Evolutionary conservation across 257 asterid species (phyloP), one percentile per base, ranked within the genome.

Genomic region (Solanum chmielewskii): DNA sequence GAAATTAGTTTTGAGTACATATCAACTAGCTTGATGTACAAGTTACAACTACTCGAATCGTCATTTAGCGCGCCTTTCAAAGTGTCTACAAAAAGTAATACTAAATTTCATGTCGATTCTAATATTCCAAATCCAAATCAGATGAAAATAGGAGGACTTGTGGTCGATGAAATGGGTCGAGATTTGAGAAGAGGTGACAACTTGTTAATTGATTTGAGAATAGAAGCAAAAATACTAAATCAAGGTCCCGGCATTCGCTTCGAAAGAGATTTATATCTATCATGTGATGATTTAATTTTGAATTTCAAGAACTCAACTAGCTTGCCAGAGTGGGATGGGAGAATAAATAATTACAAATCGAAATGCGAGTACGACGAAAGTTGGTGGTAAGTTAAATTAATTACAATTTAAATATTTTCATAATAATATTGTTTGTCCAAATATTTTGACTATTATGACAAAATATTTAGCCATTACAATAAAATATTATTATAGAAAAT

Each of bases 151-250:
- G 89, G 33, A 2, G 47, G 86, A 16, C 44, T 80, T 7, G 41
- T 84, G 78, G 87, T 84, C 52, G 71, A 87, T 41, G 88, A 80
- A 20, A 86, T 88, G 88, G 85, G 16, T 42, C 86, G 86, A n/a
- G 87, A 70, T 14, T 77, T 33, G 1, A 15, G 90, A 31, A 68
- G 64, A n/a, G 47, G 47, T 33, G 16, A 73, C 12, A 52, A 35
- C 7, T 41, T 81, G 25, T 60, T 14, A 23, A 86, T 86, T 64
- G 86, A 86, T 20, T 2, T 90, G 87, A 73, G 83, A 47, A 29
- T 90, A 81, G 84, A 69, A 60, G 85, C 73, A n/a, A 69, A 9
- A 16, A 16, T 47, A 27, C 15, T 45, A 4, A 47, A 80, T 45
- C 31, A 45, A 27, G 41, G 10, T 29, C 5, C 7, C 0, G 16